These are phyloP conservation scores for Metarhizium album DNA, from an alignment of 2,329 filamentous ascomycete species.

Conservation along the genomic window DNA sequence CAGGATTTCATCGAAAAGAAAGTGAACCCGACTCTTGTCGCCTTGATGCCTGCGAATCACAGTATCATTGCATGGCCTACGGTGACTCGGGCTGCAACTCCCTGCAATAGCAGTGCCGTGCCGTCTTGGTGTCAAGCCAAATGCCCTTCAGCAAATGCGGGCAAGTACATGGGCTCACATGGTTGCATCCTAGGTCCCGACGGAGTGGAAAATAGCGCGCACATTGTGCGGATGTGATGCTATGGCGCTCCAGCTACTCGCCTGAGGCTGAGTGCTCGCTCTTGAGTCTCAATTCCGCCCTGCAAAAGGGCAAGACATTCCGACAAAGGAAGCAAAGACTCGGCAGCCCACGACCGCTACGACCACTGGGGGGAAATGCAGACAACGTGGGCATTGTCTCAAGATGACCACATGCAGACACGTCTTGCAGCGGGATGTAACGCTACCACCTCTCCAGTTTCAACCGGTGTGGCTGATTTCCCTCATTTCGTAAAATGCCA, in stretches of 20 bases:
- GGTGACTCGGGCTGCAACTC: neutral
- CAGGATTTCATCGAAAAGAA: neutral
- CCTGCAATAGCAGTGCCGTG: neutral
- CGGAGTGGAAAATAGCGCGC: conserved; percentile 3
- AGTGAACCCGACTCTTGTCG: neutral
- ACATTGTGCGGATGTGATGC: conserved; percentile 1
- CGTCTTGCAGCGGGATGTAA: neutral
- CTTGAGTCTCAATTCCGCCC: too few relatives aligned
- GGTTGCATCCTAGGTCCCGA: neutral
- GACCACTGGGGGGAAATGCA: neutral
- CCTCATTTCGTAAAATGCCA: neutral
- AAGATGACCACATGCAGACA: neutral
- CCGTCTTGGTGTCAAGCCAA: neutral
- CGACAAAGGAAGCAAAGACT: neutral
- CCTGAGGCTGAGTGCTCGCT: too few relatives aligned
- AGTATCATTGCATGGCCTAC: neutral
- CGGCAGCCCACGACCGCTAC: too few relatives aligned
- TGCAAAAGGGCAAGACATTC: neutral
- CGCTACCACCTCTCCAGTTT: neutral
- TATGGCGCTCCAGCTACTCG: neutral
- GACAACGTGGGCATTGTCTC: neutral
- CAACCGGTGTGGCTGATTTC: neutral
- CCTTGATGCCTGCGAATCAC: neutral
- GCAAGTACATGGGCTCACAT: neutral
- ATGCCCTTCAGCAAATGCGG: neutral